Evolutionary conservation across 371 early-diverging fungal species (phyloP), one percentile per base, ranked within the genome.

Genomic region (Rhizopus delemar): DNA sequence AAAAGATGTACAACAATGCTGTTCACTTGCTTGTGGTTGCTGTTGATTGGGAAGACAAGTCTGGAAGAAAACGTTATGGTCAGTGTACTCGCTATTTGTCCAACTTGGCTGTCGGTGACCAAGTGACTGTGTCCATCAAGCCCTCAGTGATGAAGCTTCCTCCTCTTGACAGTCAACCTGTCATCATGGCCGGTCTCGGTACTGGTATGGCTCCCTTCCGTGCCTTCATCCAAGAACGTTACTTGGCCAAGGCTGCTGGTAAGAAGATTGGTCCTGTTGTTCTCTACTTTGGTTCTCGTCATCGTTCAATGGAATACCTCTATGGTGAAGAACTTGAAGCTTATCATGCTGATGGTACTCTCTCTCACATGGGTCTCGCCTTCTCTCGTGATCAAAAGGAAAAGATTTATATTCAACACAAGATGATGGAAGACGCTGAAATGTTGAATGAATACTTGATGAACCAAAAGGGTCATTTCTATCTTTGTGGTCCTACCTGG

Each of bases 121-220:
- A 73, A 7, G 83, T 96, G 43, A 87, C 89, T 22, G 96, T 96
- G 8, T 86, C 91, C 33, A 88, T 96, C 82, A 96, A 95, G 82
- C 94, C 94, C 31, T 93, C 93, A 1, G 94, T 95, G 32, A 96
- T 96, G 96, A 93, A 92, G 73, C 75, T 95, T 56, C 95, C 95
- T 50, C 86, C 89, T 41, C 77, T 83, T 39, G 90, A 89, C 61
- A 70, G 73, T 50, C 89, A 90, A 63, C 97, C 97, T 50, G 91
- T 96, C 29, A 89, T 95, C 69, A 95, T 96, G 94, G 91, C 96
- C 49, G 97, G 97, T 66, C 85, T 96, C 38, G 96, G 96, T 68
- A 96, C 97, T 6, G 97, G 97, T 64, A 95, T 96, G 93, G 97
- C 97, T 15, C 97, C 97, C 36, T 95, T 95, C 90, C 90, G 94